A percentile compares a stretch with the other conserved stretches of the same genome.
Conservation (phyloP, 345 rosid genomes). For the Boechera stricta region DNA sequence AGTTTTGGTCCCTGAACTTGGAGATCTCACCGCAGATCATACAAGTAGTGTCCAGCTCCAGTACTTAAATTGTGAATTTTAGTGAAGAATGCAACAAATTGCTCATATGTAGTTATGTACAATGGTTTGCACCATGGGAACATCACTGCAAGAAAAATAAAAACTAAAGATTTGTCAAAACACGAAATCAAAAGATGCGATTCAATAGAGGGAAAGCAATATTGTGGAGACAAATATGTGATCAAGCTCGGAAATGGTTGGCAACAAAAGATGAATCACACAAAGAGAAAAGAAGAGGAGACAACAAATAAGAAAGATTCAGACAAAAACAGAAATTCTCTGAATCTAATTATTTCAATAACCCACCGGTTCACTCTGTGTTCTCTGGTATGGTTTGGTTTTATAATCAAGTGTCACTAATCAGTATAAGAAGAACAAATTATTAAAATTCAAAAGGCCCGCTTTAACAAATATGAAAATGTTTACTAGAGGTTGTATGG, state of each 20-base stretch:
- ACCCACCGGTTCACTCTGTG: too few relatives aligned
- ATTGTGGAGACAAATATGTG: background rate
- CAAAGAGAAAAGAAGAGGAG: background rate
- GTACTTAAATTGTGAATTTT: too few relatives aligned
- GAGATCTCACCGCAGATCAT: background rate
- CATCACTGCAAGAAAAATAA: background rate
- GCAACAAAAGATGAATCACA: background rate
- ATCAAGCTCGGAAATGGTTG: background rate
- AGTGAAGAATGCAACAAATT: background rate
- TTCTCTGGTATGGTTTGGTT: too few relatives aligned
- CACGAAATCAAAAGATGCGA: background rate
- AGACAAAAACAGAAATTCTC: background rate
- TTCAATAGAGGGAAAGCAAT: background rate
- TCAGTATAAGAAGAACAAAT: too few relatives aligned
- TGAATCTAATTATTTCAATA: too few relatives aligned
- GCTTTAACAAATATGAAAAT: too few relatives aligned
- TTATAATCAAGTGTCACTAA: too few relatives aligned
- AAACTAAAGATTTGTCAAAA: background rate
- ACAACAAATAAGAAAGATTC: background rate
- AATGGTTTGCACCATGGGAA: background rate
- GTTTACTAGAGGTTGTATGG: too few relatives aligned
- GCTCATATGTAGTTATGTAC: background rate
- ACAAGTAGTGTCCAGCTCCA: background rate
- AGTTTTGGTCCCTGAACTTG: background rate
- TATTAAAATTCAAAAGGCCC: too few relatives aligned